Evolutionary conservation across 768 basidiomycete species (phyloP), one percentile per base, ranked within the genome.

Genomic region (Lactarius deliciosus): DNA sequence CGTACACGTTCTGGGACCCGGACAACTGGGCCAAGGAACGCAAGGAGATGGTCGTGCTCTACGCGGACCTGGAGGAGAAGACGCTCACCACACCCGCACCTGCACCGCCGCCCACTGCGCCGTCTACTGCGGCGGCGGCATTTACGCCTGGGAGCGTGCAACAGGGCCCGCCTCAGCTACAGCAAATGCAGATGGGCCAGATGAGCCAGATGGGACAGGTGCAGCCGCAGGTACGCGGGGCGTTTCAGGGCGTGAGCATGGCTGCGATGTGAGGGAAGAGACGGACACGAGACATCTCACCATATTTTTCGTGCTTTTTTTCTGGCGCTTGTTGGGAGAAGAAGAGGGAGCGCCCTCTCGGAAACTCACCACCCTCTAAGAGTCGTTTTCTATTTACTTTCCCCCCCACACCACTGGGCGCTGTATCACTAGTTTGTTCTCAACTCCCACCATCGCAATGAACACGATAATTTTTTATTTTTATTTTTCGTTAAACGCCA

Each of bases 1-100:
- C 87, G 38, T 72, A 72, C 75, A 79, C 81, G 72, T 81, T 77
- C 73, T 82, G 81, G 73, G 76, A 77, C 57, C 74, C 74, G 6
- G 73, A 76, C 15, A 70, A 71, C 64, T 70, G 69, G 70, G 74
- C 74, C 57, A 73, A 76, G 67, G 73, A 71, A 63, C 72, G 75
- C 69, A 75, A 74, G 64, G 70, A 74, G 59, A 68, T 71, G 60
- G 58, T 63, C 20, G 73, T 75, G 36, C 66, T 74, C 54, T 74
- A 73, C 34, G 71, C 72, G 45, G 74, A 74, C 63, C 65, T 75
- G n/a, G 72, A 73, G 70, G 74, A 74, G 64, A 69, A 71, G 65
- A 66, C 2, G 2, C 20, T 66, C 28, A 66, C 61, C 11, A 53
- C 50, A 2, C 50, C 50, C 22, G 50, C 50, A 0, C 50, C 50